Evolutionary conservation across 257 asterid genomes (phyloP).

Genomic region (Handroanthus guayacan): DNA sequence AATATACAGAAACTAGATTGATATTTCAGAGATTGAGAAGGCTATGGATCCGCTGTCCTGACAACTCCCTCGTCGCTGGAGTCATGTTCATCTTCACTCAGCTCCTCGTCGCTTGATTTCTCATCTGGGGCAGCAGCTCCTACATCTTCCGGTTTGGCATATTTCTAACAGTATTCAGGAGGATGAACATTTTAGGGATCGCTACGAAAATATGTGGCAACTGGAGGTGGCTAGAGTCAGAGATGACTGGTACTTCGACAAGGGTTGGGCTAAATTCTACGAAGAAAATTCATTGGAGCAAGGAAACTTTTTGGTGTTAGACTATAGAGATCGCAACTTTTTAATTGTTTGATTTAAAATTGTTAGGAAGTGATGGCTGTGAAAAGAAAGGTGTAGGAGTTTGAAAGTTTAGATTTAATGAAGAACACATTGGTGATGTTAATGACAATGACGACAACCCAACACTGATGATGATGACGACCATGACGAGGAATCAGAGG

Average conservation of each 20-base stretch:
- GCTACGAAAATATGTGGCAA: slow-evolving; percentile 17
- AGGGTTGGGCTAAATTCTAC: slow-evolving; percentile 42
- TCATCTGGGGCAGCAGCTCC: slow-evolving; percentile 78
- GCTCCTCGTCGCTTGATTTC: slow-evolving; percentile 80
- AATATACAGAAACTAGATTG: slow-evolving; percentile 48
- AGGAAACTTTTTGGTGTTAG: neutral
- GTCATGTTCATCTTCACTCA: slow-evolving; percentile 76
- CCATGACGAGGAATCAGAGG: neutral
- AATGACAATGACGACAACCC: neutral
- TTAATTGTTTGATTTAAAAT: slow-evolving; percentile 29
- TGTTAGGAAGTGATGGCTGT: slow-evolving; percentile 18
- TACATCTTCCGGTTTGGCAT: slow-evolving; percentile 88
- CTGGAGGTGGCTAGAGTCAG: slow-evolving; percentile 23
- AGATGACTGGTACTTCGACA: slow-evolving; percentile 20
- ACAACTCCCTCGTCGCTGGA: slow-evolving; percentile 75
- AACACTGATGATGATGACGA: neutral
- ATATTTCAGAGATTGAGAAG: neutral
- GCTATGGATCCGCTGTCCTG: slow-evolving; percentile 78
- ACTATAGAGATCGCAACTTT: neutral
- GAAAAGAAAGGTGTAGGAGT: slow-evolving; percentile 23
- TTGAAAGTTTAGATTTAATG: neutral
- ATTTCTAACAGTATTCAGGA: slow-evolving; percentile 87
- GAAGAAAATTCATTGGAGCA: slow-evolving; percentile 30
- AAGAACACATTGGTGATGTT: neutral
- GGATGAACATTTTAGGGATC: slow-evolving; percentile 18